phyloP scores from a whole-genome alignment of 2,329 filamentous ascomycete species.

The Penicillium freii region DNA sequence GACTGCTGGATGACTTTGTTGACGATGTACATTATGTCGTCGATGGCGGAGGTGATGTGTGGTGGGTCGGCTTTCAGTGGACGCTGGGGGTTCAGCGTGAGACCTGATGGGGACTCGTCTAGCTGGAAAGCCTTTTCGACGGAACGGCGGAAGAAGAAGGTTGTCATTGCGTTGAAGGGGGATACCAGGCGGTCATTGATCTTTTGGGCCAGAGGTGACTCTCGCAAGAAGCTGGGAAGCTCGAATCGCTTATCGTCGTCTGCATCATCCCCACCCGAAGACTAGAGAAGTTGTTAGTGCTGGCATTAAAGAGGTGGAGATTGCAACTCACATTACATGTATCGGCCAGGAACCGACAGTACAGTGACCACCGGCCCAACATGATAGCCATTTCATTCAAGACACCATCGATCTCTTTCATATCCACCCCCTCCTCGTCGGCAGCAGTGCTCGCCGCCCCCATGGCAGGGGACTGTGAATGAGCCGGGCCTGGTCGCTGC shows the following conservation, averaged over 20 bases:
- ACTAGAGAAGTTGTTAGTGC: conserved; percentile 12
- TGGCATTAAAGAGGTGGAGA: background rate
- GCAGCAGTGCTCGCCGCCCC: conserved; percentile 51
- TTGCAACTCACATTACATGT: conserved; percentile 70
- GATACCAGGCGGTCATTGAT: conserved; percentile 69
- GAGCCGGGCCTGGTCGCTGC: conserved; percentile 65
- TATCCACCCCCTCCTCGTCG: conserved; percentile 90
- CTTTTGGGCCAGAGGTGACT: conserved; percentile 79
- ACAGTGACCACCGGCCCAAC: conserved; percentile 90
- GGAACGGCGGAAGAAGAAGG: conserved; percentile 93
- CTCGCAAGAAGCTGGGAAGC: conserved; percentile 70
- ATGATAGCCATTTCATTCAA: conserved; percentile 87
- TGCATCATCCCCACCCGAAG: conserved; percentile 49
- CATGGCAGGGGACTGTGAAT: conserved; percentile 74
- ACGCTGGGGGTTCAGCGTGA: conserved; percentile 72
- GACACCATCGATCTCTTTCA: conserved; percentile 90
- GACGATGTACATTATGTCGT: conserved; percentile 99
- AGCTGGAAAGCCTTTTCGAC: conserved; percentile 98
- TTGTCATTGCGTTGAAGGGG: conserved; percentile 89
- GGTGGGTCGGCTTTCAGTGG: conserved; percentile 75
- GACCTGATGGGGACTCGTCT: conserved; percentile 78
- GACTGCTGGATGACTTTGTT: conserved; percentile 86
- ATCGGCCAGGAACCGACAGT: conserved; percentile 80
- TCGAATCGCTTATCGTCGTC: conserved; percentile 58
- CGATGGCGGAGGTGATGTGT: conserved; percentile 90